A percentile compares a stretch with the other conserved stretches of the same genome.
Evolutionary conservation across 2,329 filamentous ascomycete genomes (phyloP).

Genomic region (Aspergillus spinulosporus): DNA sequence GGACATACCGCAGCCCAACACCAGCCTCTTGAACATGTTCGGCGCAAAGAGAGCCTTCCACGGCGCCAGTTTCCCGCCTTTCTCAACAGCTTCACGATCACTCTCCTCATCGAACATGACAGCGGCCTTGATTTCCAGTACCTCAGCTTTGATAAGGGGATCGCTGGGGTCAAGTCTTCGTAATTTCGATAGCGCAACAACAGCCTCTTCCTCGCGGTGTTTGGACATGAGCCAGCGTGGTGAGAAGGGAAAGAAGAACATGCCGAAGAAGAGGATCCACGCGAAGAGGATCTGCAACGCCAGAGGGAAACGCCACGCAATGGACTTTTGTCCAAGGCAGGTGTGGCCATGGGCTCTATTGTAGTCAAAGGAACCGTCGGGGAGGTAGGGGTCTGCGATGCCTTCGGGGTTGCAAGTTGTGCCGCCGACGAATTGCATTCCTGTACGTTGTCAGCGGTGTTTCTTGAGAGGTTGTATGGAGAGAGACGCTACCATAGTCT

Average conservation of each 20-base stretch:
- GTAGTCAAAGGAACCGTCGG: conserved; percentile 13
- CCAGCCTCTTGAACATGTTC: conserved; percentile 31
- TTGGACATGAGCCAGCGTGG: conserved; percentile 75
- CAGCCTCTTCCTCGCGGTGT: conserved; percentile 63
- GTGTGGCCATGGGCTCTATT: conserved; percentile 11
- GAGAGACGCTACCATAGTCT: conserved; percentile 11
- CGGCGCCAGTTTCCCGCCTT: conserved; percentile 23
- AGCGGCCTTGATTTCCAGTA: conserved; percentile 80
- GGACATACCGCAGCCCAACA: conserved; percentile 26
- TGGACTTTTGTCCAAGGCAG: conserved; percentile 56
- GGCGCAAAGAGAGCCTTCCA: conserved; percentile 31
- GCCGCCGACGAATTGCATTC: conserved; percentile 56
- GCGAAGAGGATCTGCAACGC: conserved; percentile 62
- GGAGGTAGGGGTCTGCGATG: conserved; percentile 11
- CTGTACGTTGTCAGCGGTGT: neutral
- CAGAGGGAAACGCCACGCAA: conserved; percentile 51
- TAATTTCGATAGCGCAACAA: conserved; percentile 62
- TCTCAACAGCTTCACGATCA: conserved; percentile 52
- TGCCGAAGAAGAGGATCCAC: conserved; percentile 65
- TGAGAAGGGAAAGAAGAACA: conserved; percentile 79
- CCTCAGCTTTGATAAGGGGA: conserved; percentile 71
- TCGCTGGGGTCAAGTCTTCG: conserved; percentile 63
- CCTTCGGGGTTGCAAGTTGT: conserved; percentile 34
- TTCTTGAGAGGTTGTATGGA: neutral
- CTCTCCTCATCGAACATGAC: conserved; percentile 74